Percentiles rank a stretch among this genome's conserved stretches.
These are phyloP conservation scores for Penicillium nucicola DNA, from an alignment of 495 filamentous ascomycete species.

Conservation along the genomic window DNA sequence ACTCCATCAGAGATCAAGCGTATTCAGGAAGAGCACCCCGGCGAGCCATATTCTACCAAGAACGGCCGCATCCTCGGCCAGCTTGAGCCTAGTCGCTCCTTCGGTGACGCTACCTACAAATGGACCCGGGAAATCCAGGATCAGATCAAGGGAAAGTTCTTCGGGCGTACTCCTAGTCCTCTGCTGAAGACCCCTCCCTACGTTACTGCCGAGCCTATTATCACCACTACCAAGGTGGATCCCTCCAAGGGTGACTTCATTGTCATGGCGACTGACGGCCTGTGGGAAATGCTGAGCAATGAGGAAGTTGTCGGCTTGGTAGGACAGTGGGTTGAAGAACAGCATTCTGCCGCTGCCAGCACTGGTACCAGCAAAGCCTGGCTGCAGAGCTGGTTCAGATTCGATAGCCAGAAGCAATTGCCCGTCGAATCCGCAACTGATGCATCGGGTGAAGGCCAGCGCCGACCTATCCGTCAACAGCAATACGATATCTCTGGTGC, in stretches of 20 bases:
- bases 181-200: slow-evolving; percentile 89
- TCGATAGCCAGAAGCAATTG: slow-evolving; percentile 41
- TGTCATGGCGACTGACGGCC: slow-evolving; percentile 92
- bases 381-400: slow-evolving; percentile 50
- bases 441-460: slow-evolving; percentile 52
- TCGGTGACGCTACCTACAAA: slow-evolving; percentile 96
- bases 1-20: slow-evolving; percentile 80
- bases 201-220: slow-evolving; percentile 92
- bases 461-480: slow-evolving; percentile 74
- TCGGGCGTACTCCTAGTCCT: slow-evolving; percentile 70
- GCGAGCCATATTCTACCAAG: slow-evolving; percentile 76
- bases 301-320: slow-evolving; percentile 97
- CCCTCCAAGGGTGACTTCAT: slow-evolving; percentile 91
- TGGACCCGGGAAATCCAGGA: slow-evolving; percentile 83
- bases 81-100: slow-evolving; percentile 87
- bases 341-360: slow-evolving; percentile 43
- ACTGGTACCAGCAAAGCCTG: slow-evolving; percentile 40
- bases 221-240: slow-evolving; percentile 93
- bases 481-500: slow-evolving; percentile 74
- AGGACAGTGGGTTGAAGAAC: slow-evolving; percentile 90
- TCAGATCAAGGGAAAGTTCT: slow-evolving; percentile 77
- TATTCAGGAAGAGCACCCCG: slow-evolving; percentile 80
- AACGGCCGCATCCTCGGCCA: slow-evolving; percentile 90
- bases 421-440: slow-evolving; percentile 50
- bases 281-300: slow-evolving; percentile 99